Conservation (phyloP, 352 stramenopile species). For the Phytophthora kernoviae region DNA sequence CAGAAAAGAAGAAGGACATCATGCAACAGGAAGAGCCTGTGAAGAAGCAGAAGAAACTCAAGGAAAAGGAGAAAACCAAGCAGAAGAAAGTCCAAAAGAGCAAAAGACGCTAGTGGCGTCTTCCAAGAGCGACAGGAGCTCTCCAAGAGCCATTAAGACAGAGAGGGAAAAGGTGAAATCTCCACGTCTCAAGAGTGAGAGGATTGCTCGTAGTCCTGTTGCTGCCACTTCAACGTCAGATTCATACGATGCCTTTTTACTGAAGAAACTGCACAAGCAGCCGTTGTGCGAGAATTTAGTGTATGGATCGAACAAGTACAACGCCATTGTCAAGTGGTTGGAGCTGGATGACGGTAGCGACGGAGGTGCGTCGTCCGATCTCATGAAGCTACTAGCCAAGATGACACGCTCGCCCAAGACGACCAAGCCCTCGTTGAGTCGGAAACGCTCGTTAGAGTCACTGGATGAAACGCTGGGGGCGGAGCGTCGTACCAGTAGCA, state of each 20-base stretch:
- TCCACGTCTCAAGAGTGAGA: slow-evolving; percentile 3
- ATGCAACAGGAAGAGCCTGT: not conserved
- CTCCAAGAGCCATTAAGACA: slow-evolving; percentile 12
- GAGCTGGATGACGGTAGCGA: slow-evolving; percentile 56
- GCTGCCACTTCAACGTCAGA: not conserved
- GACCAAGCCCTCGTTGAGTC: slow-evolving; percentile 17
- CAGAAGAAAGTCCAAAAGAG: slow-evolving; percentile 19
- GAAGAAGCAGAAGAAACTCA: slow-evolving; percentile 18
- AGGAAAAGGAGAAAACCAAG: slow-evolving; percentile 26
- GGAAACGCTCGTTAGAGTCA: slow-evolving; percentile 39
- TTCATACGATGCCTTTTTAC: slow-evolving; percentile 21
- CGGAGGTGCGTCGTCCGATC: slow-evolving; percentile 28
- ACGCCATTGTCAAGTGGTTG: slow-evolving; percentile 55
- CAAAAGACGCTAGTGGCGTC: slow-evolving; percentile 11
- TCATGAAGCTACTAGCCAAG: slow-evolving; percentile 36
- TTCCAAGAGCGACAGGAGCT: slow-evolving; percentile 15
- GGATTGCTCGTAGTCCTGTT: not conserved
- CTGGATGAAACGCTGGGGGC: slow-evolving; percentile 47
- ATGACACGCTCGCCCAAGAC: slow-evolving; percentile 21
- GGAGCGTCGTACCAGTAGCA: slow-evolving; percentile 24
- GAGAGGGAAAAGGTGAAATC: slow-evolving; percentile 19
- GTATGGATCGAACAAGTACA: slow-evolving; percentile 51
- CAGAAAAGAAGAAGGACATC: slow-evolving; percentile 14
- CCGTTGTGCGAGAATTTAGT: slow-evolving; percentile 43
- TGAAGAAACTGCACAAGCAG: slow-evolving; percentile 46